A percentile compares a stretch with the other conserved stretches of the same genome.
phyloP scores from a whole-genome alignment of 805 yeast species.

The Sungouiella thailandica region DNA sequence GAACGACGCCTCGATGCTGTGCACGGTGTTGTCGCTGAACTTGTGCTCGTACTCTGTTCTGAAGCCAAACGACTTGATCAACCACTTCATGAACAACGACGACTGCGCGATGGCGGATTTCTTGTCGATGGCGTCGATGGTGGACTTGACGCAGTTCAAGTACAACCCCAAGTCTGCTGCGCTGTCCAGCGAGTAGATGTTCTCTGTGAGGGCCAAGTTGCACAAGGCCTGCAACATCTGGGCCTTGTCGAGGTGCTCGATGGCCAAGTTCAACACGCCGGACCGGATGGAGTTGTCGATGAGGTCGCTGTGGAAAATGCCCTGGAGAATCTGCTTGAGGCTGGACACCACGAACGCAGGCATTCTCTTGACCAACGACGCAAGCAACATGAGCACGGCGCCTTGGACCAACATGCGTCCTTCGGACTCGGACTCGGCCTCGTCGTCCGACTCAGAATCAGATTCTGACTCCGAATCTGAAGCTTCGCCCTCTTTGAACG shows the following conservation, averaged over 20 bases:
- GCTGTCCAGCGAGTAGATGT: slow-evolving; percentile 29
- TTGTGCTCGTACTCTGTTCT: slow-evolving; percentile 44
- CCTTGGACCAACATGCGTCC: slow-evolving; percentile 50
- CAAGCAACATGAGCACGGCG: slow-evolving; percentile 64
- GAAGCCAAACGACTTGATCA: slow-evolving; percentile 68
- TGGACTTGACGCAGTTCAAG: slow-evolving; percentile 59
- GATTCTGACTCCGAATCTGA: slow-evolving; percentile 2
- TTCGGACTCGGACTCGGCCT: slow-evolving; percentile 24
- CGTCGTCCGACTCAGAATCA: slow-evolving; percentile 7
- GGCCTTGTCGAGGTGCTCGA: slow-evolving; percentile 63
- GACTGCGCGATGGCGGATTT: slow-evolving; percentile 72
- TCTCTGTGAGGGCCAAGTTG: slow-evolving; percentile 51
- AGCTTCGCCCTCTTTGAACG: slow-evolving; percentile 9
- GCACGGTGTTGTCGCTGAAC: slow-evolving; percentile 68
- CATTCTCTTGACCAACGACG: slow-evolving; percentile 72
- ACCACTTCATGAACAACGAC: slow-evolving; percentile 59
- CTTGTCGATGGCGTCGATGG: slow-evolving; percentile 65
- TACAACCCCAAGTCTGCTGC: slow-evolving; percentile 56
- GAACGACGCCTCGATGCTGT: slow-evolving; percentile 74
- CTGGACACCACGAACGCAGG: slow-evolving; percentile 80
- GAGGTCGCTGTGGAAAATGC: slow-evolving; percentile 51
- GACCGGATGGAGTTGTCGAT: slow-evolving; percentile 59
- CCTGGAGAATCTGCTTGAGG: slow-evolving; percentile 54
- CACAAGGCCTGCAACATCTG: slow-evolving; percentile 58
- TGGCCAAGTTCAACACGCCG: slow-evolving; percentile 55